Evolutionary conservation across 2,329 filamentous ascomycete genomes (phyloP), one percentile per base, ranked within the genome.

Genomic region (Colletotrichum spaethianum): DNA sequence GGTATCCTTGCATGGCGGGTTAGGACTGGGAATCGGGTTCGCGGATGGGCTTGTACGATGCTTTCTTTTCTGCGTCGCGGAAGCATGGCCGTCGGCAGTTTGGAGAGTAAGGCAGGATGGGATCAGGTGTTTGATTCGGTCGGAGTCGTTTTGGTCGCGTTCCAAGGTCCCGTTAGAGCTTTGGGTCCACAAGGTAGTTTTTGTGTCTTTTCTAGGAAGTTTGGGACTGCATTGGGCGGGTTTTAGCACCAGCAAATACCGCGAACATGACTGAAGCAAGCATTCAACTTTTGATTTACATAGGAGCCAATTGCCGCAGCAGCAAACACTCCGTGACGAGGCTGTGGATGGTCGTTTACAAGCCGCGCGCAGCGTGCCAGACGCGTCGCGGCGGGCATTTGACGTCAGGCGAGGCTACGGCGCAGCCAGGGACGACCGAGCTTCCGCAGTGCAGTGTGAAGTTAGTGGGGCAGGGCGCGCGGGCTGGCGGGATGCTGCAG

Each of bases 1-100:
- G 56, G 46, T 36, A 61, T 61, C 46, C 44, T 73, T 66, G 70
- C 67, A 77, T 78, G 73, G 38, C 64, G 59, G 70, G 31, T 52
- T n/a, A 66, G 64, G 56, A 73, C 52, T 60, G 67, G 74, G 64
- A 31, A 18, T 70, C n/a, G 46, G 70, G 40, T 69, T 72, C n/a
- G 55, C 42, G 36, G 33, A 52, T 38, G 56, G 67, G 40, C 56
- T 72, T 71, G 61, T 67, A 71, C 55, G 62, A 71, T 67, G 66
- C 70, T 71, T 71, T 62, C 67, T 46, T 71, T 70, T 40, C 50
- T 48, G 50, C 44, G 57, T 70, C 38, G 48, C 50, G 66, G 67
- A 73, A 71, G 67, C 67, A 73, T 73, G 62, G 61, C 48, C 28
- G 62, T 63, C 50, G 70, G 61, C 65, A 56, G 55, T 62, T 66